Conservation (phyloP, 148 eudicot species). For the Rhododendron ovatum region DNA sequence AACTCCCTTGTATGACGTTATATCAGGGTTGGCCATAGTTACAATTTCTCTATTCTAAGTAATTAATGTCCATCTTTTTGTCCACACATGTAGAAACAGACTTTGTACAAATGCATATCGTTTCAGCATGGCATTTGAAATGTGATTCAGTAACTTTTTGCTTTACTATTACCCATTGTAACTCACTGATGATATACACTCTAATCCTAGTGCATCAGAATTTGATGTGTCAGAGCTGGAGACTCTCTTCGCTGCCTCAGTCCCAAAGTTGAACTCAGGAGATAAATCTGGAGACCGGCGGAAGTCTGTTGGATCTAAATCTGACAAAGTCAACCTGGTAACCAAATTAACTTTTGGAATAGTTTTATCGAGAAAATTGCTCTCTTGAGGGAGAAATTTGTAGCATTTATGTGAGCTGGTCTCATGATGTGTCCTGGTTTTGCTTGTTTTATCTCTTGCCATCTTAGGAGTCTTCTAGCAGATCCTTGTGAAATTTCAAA, state of each 20-base stretch:
- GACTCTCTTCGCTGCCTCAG: conserved; percentile 78
- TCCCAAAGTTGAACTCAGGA: conserved; percentile 58
- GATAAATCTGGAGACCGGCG: conserved; percentile 61
- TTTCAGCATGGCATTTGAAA: conserved; percentile 1
- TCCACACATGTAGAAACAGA: neutral
- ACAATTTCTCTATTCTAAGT: neutral
- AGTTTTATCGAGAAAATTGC: neutral
- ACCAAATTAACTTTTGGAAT: conserved; percentile 5
- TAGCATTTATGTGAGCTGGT: neutral
- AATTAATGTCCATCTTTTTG: neutral
- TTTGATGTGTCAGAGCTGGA: conserved; percentile 89
- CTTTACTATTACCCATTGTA: neutral
- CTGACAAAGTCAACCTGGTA: conserved; percentile 89
- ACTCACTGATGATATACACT: conserved; percentile 30
- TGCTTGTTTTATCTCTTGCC: neutral
- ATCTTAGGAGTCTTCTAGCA: neutral
- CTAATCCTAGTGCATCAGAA: conserved; percentile 60
- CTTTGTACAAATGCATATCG: neutral
- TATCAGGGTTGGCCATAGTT: neutral
- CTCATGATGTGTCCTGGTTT: neutral
- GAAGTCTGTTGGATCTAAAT: conserved; percentile 77
- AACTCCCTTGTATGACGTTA: neutral
- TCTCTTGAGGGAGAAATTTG: neutral
- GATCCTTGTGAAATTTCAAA: neutral
- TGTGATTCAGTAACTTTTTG: neutral